phyloP scores from a whole-genome alignment of 2,329 filamentous ascomycete genomes.

The Diaporthe vaccinii region DNA sequence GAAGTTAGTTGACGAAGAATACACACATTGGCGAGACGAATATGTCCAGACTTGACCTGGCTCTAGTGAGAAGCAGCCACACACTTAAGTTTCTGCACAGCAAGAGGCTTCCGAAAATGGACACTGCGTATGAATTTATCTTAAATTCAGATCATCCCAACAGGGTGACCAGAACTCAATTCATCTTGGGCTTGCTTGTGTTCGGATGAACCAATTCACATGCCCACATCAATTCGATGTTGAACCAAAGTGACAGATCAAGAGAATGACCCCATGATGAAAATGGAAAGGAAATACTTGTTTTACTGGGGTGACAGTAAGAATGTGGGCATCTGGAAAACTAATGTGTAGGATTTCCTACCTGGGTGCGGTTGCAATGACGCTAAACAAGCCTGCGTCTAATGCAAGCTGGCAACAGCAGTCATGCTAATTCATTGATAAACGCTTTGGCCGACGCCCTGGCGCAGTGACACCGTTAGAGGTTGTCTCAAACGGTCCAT shows the following conservation, averaged over 20 bases:
- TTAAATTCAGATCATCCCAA: not conserved
- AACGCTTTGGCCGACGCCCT: not conserved
- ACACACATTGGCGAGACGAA: too few species aligned
- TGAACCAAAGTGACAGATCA: not conserved
- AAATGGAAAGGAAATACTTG: not conserved
- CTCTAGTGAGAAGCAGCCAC: too few species aligned
- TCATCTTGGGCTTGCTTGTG: not conserved
- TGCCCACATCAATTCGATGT: not conserved
- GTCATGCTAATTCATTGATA: not conserved
- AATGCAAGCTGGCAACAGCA: not conserved
- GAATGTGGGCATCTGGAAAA: not conserved
- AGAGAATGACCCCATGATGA: not conserved
- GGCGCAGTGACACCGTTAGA: not conserved
- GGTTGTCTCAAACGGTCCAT: not conserved
- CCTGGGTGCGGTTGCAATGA: not conserved
- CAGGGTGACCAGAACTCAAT: not conserved
- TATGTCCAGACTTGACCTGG: not conserved
- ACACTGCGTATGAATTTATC: not conserved
- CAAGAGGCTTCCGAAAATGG: not conserved
- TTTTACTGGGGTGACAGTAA: not conserved
- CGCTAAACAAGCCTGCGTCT: not conserved
- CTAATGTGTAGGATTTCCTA: not conserved
- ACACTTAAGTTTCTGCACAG: not conserved
- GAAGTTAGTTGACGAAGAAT: not conserved
- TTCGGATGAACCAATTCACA: not conserved